Evolutionary conservation across 768 basidiomycete species (phyloP).

Genomic region (Tulasnella sp.): DNA sequence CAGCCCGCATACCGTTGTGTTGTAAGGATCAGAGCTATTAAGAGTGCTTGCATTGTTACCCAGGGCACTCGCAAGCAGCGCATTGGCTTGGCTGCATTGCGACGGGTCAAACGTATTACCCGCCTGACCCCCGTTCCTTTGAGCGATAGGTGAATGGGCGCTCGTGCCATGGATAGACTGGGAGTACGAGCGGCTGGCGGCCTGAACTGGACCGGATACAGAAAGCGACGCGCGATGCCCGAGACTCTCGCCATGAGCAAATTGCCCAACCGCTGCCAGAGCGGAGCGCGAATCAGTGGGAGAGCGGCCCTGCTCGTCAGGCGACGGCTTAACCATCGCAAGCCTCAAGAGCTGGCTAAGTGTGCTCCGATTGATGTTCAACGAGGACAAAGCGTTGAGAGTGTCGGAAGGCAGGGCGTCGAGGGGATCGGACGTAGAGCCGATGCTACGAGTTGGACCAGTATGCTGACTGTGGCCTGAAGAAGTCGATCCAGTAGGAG

Average conservation of each 20-base stretch:
- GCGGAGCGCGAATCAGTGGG: background rate
- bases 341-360: background rate
- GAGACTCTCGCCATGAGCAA: background rate
- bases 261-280: background rate
- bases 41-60: conserved; percentile 53
- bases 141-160: background rate
- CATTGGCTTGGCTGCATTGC: conserved; percentile 77
- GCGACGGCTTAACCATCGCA: background rate
- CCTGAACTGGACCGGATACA: background rate
- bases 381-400: background rate
- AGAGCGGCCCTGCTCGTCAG: background rate
- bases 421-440: background rate
- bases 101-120: conserved; percentile 42
- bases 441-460: background rate
- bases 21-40: conserved; percentile 89
- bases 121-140: background rate
- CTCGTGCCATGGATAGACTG: background rate
- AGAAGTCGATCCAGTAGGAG: background rate
- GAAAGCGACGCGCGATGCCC: background rate
- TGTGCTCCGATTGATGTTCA: background rate
- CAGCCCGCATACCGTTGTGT: conserved; percentile 56
- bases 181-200: conserved; percentile 1
- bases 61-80: conserved; percentile 70
- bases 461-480: background rate
- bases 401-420: background rate